Evolutionary conservation across 2,329 filamentous ascomycete species (phyloP), one percentile per base, ranked within the genome.

Genomic region (Atkinsonella hypoxylon): DNA sequence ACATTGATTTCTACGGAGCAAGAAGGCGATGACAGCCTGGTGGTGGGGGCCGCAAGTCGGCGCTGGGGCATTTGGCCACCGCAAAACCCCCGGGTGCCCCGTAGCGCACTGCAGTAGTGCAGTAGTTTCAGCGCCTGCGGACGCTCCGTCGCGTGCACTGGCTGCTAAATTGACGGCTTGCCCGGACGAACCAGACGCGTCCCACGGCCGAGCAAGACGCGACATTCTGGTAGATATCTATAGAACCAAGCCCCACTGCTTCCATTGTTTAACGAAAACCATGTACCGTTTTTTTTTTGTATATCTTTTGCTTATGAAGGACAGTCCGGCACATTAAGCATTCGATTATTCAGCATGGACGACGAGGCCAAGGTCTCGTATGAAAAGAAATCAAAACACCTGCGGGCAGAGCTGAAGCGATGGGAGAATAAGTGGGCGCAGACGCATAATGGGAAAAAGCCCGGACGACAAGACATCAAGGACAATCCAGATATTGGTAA

Each of bases 381-480:
- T 52, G 77, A 81, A 60, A 61, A 59, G 10, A 70, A 74, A 58
- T 75, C 74, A 12, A 71, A 73, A 55, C 61, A 72, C 47, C 69
- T 89, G n/a, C 78, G 84, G n/a, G 68, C 72, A 38, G 81, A 87
- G 55, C 69, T 91, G 45, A 91, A 91, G 67, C 65, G 67, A 56
- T 93, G 86, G 82, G 87, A 93, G 63, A 79, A 72, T 55, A 70
- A 77, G 7, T 91, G 87, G 71, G 76, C 78, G 6, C 69, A 70
- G 22, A 64, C 71, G 15, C 76, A 90, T 60, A 70, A 69, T 32
- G 85, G 86, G 47, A 76, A 74, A 55, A 90, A 89, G 69, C 83
- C 87, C 4, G 72, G 75, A 47, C 77, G 85, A 51, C 77, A 81
- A n/a, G 85, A 89, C 60, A 89, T 91, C 70, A 89, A 88, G 67